Base-by-base conservation (phyloP, 2,329 filamentous ascomycete genomes). In the Penicillium sp. region DNA sequence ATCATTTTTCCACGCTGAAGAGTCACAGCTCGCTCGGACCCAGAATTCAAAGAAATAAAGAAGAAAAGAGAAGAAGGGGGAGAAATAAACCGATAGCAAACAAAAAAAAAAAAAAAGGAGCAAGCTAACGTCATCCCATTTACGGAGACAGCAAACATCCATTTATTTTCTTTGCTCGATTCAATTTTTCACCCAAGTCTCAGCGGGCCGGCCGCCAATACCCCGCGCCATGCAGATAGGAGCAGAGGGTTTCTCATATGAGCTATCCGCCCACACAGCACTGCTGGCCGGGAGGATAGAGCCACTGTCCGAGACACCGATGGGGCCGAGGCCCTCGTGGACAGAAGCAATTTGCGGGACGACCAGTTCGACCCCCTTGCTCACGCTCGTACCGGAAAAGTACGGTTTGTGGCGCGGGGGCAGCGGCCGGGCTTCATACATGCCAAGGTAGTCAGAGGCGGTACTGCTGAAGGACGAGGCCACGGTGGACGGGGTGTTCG, bases 391-490 rank as follows among this genome's bases (percentile, higher is more conserved):
- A 45, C 64, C 64, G 12, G 69, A 68, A 59, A 73, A 76, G 49
- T 67, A 69, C 17, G 73, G 71, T 53, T 76, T 76, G 61, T 73
- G 72, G 8, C 75, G 71, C 5, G 75, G 73, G 12, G 73, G 73
- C 22, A 77, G 61, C 2, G 75, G 75, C 5, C 74, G 73, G 19
- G 61, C 50, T 28, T 60, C 48, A 16, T 44, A 54, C 33, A 72
- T 68, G 57, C 65, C 53, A 35, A 73, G 65, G 57, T 71, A 67
- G 38, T 75, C 70, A 7, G 69, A 70, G 10, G 66, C 66, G 30
- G 61, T 68, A 60, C 72, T 74, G 61, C 69, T 73, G 55, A 73
- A 63, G 16, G 75, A 77, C 11, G 73, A 75, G 5, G 75, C 68
- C 47, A 68, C 62, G 25, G 73, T 73, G 19, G 73, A 72, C 5